Conservation (phyloP, 768 basidiomycete species). For the Agaricus sinodeliciosus region DNA sequence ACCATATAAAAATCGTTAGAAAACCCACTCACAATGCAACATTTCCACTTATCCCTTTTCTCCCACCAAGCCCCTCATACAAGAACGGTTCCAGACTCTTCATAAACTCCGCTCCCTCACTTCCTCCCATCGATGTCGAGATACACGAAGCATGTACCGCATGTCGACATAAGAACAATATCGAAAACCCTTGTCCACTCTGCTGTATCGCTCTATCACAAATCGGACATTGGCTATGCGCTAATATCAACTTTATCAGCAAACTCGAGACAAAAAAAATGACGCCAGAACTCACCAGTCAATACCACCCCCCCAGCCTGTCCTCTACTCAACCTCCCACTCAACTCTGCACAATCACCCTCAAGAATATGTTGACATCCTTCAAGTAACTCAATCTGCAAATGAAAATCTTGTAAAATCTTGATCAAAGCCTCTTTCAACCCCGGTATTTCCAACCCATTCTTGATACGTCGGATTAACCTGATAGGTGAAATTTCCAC, state of each 20-base stretch:
- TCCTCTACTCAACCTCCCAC: conserved; percentile 57
- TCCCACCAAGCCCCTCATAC: conserved; percentile 20
- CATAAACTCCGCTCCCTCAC: conserved; percentile 34
- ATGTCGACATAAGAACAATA: conserved; percentile 86
- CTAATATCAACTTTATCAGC: conserved; percentile 27
- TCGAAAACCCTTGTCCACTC: conserved; percentile 48
- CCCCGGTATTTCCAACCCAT: conserved; percentile 94
- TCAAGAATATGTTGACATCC: conserved; percentile 86
- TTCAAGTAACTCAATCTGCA: conserved; percentile 89
- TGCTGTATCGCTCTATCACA: conserved; percentile 57
- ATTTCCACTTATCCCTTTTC: conserved; percentile 54
- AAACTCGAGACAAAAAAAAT: conserved; percentile 9
- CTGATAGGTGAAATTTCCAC: conserved; percentile 94
- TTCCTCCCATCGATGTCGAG: conserved; percentile 52
- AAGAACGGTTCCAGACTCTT: conserved; percentile 10
- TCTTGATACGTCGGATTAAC: conserved; percentile 89
- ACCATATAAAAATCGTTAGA: neutral
- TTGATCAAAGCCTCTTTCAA: conserved; percentile 93
- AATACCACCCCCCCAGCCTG: conserved; percentile 81
- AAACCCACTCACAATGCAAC: conserved; percentile 66
- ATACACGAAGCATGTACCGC: conserved; percentile 79
- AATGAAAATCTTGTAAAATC: conserved; percentile 93
- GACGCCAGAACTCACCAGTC: conserved; percentile 40
- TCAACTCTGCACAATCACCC: conserved; percentile 73
- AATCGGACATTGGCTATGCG: conserved; percentile 56